These are phyloP conservation scores for rapeseed (Brassica napus) DNA, from an alignment of 345 rosid genomes.

Conservation along the genomic window Da-Ae NC_063446.1:41608001-41608500, in stretches of 20 bases:
- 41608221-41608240: background rate
- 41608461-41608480: conserved; percentile 12
- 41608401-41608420: background rate
- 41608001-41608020: conserved; percentile 12
- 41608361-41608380: background rate
- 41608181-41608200: background rate
- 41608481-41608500: conserved; percentile 8
- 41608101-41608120: background rate
- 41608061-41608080: background rate
- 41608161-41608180: background rate
- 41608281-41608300: background rate
- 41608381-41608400: background rate
- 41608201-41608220: background rate
- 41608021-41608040: background rate
- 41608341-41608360: background rate
- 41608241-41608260: background rate
- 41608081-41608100: background rate
- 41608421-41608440: conserved; percentile 1
- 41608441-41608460: conserved; percentile 5
- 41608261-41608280: background rate
- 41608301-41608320: background rate
- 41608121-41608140: background rate
- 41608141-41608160: background rate
- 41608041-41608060: background rate
- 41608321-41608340: background rate